A percentile compares a stretch with the other conserved stretches of the same genome.
Evolutionary conservation across 768 basidiomycete genomes (phyloP).

Genomic region (Tylopilus vinaceipallidus): DNA sequence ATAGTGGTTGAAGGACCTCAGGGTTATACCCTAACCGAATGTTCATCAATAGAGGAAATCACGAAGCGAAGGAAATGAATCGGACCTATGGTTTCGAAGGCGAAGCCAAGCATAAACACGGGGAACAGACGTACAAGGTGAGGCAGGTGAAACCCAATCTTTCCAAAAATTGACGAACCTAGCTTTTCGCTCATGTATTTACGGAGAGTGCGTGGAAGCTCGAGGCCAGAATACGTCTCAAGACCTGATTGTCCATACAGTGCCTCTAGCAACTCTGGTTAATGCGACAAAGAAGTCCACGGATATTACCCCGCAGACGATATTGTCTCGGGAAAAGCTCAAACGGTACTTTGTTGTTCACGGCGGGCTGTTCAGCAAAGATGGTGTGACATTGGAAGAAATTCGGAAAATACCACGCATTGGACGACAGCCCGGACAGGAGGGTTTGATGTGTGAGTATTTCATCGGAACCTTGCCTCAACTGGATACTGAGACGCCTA

Average conservation of each 20-base stretch:
- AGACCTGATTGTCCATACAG: slow-evolving; percentile 40
- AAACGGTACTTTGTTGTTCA: slow-evolving; percentile 96
- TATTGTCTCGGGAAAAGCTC: slow-evolving; percentile 76
- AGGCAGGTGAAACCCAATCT: neutral
- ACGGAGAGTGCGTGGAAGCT: slow-evolving; percentile 67
- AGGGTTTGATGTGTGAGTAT: slow-evolving; percentile 88
- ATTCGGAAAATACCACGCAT: slow-evolving; percentile 85
- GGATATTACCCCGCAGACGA: slow-evolving; percentile 43
- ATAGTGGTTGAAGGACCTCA: slow-evolving; percentile 31
- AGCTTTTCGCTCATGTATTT: slow-evolving; percentile 94
- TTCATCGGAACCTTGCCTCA: slow-evolving; percentile 3
- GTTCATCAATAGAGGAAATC: slow-evolving; percentile 95
- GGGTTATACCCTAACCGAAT: slow-evolving; percentile 90
- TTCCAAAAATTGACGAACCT: slow-evolving; percentile 4
- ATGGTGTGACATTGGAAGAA: slow-evolving; percentile 92
- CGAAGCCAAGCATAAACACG: slow-evolving; percentile 95
- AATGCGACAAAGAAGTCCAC: slow-evolving; percentile 62
- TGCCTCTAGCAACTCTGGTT: slow-evolving; percentile 88
- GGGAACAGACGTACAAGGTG: slow-evolving; percentile 92
- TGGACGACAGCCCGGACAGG: slow-evolving; percentile 88
- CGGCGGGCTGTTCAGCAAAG: slow-evolving; percentile 94
- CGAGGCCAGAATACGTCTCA: neutral
- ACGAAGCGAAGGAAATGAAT: slow-evolving; percentile 98
- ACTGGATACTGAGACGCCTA: slow-evolving; percentile 9
- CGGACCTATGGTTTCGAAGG: slow-evolving; percentile 91